These are phyloP conservation scores for Ceratobasidium sp. DNA, from an alignment of 1,284 basidiomycete genomes.

Conservation along the genomic window DNA sequence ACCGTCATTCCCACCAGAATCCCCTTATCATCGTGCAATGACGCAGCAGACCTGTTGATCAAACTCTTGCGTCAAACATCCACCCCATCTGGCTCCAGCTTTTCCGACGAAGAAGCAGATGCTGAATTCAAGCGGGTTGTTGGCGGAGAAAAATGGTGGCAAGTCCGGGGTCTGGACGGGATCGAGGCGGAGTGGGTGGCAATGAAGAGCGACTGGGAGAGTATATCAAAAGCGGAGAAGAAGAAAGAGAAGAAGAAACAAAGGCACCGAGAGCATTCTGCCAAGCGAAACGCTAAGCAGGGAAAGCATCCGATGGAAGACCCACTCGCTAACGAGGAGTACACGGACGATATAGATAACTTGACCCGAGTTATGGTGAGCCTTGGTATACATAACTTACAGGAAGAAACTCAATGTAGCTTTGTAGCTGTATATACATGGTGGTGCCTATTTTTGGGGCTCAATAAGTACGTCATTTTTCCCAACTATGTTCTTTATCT, in stretches of 20 bases:
- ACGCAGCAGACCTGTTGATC: slow-evolving; percentile 41
- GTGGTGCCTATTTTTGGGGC: slow-evolving; percentile 43
- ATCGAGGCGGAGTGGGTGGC: slow-evolving; percentile 50
- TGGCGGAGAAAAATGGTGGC: slow-evolving; percentile 50
- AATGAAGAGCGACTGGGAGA: slow-evolving; percentile 48
- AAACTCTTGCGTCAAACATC: slow-evolving; percentile 36
- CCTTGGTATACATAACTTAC: neutral
- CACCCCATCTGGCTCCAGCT: slow-evolving; percentile 33
- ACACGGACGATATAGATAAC: slow-evolving; percentile 43
- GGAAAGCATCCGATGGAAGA: slow-evolving; percentile 39
- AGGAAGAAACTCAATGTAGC: no score
- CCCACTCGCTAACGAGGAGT: slow-evolving; percentile 37
- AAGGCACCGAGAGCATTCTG: slow-evolving; percentile 29
- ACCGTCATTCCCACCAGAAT: slow-evolving; percentile 38
- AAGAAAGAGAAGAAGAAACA: slow-evolving; percentile 43
- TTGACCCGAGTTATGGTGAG: slow-evolving; percentile 44
- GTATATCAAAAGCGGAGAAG: slow-evolving; percentile 43
- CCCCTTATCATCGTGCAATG: slow-evolving; percentile 41
- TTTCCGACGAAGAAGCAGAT: slow-evolving; percentile 35
- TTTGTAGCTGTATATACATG: slow-evolving; percentile 49
- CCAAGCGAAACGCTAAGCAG: slow-evolving; percentile 39
- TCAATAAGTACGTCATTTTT: slow-evolving; percentile 35
- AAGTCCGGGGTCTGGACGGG: slow-evolving; percentile 50
- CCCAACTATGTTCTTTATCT: neutral
- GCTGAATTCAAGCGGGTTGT: slow-evolving; percentile 45